Percentiles rank a stretch among this genome's conserved stretches.
Conservation (phyloP, 176 grass and related monocot genomes). For the Oropetium thomaeum region DNA sequence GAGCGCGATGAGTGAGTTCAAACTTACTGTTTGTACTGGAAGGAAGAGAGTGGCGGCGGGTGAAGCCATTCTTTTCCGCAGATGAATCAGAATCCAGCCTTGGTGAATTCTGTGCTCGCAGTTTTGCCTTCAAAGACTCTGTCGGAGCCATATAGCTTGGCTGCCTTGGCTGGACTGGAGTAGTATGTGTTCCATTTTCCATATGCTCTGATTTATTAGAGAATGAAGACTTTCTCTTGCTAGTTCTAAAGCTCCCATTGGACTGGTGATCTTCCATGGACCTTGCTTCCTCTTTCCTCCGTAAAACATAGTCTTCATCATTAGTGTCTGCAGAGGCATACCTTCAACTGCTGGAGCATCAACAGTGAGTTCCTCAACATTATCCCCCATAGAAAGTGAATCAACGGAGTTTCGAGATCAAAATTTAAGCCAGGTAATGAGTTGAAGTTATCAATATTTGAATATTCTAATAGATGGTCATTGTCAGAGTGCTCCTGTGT, state of each 20-base stretch:
- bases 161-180: conserved; percentile 46
- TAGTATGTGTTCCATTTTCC: conserved; percentile 48
- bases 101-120: conserved; percentile 70
- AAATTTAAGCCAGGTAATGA: conserved; percentile 45
- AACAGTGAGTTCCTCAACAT: conserved; percentile 27
- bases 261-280: conserved; percentile 49
- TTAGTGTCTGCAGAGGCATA: conserved; percentile 43
- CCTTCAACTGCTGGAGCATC: conserved; percentile 43
- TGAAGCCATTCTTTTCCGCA: conserved; percentile 52
- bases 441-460: conserved; percentile 29
- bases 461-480: conserved; percentile 39
- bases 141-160: conserved; percentile 96
- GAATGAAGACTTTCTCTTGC: conserved; percentile 75
- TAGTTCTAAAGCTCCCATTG: conserved; percentile 53
- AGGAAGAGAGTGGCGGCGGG: conserved; percentile 76
- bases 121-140: conserved; percentile 71
- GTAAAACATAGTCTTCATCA: conserved; percentile 34
- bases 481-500: conserved; percentile 25
- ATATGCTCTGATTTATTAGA: conserved; percentile 60
- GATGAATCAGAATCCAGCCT: conserved; percentile 51
- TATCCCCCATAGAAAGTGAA: conserved; percentile 30
- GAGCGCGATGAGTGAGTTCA: conserved; percentile 41
- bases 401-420: conserved; percentile 33
- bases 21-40: conserved; percentile 64
- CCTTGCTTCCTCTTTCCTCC: conserved; percentile 45